Percentiles rank a stretch among this genome's conserved stretches.
phyloP scores from a whole-genome alignment of 2,329 filamentous ascomycete genomes.

The Talaromyces islandicus region DNA sequence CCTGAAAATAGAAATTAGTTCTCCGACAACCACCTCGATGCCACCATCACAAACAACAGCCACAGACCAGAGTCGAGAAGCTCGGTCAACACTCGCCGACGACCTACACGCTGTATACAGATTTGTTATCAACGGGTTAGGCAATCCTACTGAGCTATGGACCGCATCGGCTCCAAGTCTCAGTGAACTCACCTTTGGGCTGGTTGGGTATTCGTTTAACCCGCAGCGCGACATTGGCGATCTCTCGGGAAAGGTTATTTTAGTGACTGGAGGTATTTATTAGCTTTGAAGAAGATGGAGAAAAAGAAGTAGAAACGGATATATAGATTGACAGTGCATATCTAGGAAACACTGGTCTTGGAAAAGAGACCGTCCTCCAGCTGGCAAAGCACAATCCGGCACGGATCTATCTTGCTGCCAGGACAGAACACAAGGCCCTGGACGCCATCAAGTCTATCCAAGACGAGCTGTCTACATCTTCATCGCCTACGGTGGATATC shows the following conservation, averaged over 20 bases:
- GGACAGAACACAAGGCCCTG: conserved; percentile 38
- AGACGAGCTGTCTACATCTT: conserved; percentile 15
- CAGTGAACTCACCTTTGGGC: conserved; percentile 28
- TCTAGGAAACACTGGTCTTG: conserved; percentile 42
- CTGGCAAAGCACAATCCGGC: conserved; percentile 47
- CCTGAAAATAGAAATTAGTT: not conserved
- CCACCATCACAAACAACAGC: not conserved
- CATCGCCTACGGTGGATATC: conserved; percentile 29
- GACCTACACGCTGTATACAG: conserved; percentile 8
- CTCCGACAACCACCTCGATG: not conserved
- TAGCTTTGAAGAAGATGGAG: not conserved
- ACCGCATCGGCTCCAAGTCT: conserved; percentile 29
- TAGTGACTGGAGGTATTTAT: conserved; percentile 46
- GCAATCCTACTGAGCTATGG: conserved; percentile 24
- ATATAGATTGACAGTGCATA: not conserved
- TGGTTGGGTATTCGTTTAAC: conserved; percentile 31
- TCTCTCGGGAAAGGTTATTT: conserved; percentile 44
- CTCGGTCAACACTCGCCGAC: conserved; percentile 7
- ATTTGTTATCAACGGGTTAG: conserved; percentile 18
- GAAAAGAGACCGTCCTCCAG: conserved; percentile 42
- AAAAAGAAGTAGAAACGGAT: not conserved
- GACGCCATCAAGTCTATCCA: conserved; percentile 40
- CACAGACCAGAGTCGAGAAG: not conserved
- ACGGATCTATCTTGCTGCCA: conserved; percentile 51
- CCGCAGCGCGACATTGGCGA: conserved; percentile 42